A percentile compares a stretch with the other conserved stretches of the same genome.
phyloP scores from a whole-genome alignment of 352 stramenopile genomes.

The Phytophthora parvispora region DNA sequence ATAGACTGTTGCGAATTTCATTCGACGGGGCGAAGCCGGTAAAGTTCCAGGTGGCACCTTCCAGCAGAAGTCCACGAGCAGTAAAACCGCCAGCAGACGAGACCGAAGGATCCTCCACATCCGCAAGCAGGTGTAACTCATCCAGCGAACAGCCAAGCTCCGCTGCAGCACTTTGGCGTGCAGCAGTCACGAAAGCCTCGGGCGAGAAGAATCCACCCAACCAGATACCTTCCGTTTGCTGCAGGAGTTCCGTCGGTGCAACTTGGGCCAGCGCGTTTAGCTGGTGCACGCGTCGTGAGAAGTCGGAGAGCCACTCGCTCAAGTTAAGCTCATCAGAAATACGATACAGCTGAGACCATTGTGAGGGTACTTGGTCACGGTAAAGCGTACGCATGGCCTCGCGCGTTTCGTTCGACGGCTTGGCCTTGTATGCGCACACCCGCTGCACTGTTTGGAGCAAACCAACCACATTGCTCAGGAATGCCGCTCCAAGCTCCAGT shows the following conservation, averaged over 20 bases:
- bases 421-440: conserved; percentile 86
- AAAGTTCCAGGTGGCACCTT: conserved; percentile 83
- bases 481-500: conserved; percentile 74
- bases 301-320: conserved; percentile 89
- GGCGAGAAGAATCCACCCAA: conserved; percentile 95
- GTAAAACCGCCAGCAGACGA: conserved; percentile 55
- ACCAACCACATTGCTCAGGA: conserved; percentile 69
- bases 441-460: conserved; percentile 79
- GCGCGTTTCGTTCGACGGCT: conserved; percentile 91
- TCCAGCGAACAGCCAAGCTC: conserved; percentile 88
- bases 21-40: conserved; percentile 80
- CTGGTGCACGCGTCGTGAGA: conserved; percentile 80
- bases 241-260: conserved; percentile 47
- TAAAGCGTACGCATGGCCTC: conserved; percentile 84
- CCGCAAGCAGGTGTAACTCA: conserved; percentile 85
- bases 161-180: conserved; percentile 89
- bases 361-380: conserved; percentile 69
- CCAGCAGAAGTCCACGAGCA: conserved; percentile 82
- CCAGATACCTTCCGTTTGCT: conserved; percentile 76
- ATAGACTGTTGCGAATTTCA: conserved; percentile 77
- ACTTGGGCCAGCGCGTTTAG: conserved; percentile 59
- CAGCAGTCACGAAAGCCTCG: conserved; percentile 94
- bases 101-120: conserved; percentile 51
- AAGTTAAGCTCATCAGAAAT: conserved; percentile 69
- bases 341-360: conserved; percentile 72